Conservation (phyloP, 768 basidiomycete genomes). For the Kwoniella sp. region DNA sequence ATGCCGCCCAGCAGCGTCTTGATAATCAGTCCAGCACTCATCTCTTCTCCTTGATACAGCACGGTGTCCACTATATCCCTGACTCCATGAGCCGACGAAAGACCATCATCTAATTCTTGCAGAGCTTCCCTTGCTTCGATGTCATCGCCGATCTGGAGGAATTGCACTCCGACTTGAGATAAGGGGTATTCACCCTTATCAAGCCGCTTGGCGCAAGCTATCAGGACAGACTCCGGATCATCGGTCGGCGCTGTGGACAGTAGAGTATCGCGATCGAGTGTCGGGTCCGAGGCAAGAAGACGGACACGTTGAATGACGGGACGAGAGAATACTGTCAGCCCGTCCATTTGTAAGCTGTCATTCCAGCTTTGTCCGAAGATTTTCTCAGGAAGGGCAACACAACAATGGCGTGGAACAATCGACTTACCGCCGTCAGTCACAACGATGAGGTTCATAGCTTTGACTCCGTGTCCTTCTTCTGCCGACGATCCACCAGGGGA, state of each 20-base stretch:
- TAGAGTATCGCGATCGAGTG: conserved; percentile 14
- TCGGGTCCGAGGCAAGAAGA: conserved; percentile 3
- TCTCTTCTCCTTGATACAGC: conserved; percentile 59
- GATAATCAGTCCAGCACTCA: conserved; percentile 62
- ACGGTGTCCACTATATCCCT: conserved; percentile 76
- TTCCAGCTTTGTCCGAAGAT: background rate
- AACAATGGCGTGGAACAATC: no score
- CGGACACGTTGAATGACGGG: conserved; percentile 27
- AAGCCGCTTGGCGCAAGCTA: conserved; percentile 59
- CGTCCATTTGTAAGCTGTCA: conserved; percentile 10
- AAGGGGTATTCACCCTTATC: conserved; percentile 63
- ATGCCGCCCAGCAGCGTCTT: conserved; percentile 72
- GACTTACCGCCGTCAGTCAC: conserved; percentile 50
- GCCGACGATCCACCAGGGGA: conserved; percentile 4
- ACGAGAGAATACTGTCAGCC: conserved; percentile 40
- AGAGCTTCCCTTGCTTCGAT: conserved; percentile 55
- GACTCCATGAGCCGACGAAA: conserved; percentile 57
- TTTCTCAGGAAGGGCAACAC: background rate
- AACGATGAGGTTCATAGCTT: conserved; percentile 52
- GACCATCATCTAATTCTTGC: conserved; percentile 66
- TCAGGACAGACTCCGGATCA: conserved; percentile 56
- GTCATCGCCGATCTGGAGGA: conserved; percentile 68
- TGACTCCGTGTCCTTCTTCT: conserved; percentile 28
- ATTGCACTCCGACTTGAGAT: conserved; percentile 69
- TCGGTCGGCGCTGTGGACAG: conserved; percentile 58